phyloP scores from a whole-genome alignment of 1,139 yeast species.

The Magnusiomyces fungicola region DNA sequence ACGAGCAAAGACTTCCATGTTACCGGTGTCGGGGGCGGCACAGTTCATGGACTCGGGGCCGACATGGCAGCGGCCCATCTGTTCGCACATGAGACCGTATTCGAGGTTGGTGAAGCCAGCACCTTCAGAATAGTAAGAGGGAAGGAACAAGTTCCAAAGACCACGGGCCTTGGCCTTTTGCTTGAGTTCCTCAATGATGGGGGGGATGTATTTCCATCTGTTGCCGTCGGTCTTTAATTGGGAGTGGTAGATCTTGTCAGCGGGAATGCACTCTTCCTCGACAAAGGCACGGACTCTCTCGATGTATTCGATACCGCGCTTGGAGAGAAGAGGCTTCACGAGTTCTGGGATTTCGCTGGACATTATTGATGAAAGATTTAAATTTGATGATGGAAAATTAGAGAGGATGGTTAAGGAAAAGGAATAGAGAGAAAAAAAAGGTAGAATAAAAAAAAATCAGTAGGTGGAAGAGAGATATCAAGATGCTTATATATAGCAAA shows the following conservation, averaged over 20 bases:
- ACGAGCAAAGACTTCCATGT: slow-evolving; percentile 60
- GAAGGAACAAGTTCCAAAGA: slow-evolving; percentile 59
- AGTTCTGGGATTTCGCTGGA: slow-evolving; percentile 34
- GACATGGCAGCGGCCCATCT: slow-evolving; percentile 49
- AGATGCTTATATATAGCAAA: too few species aligned
- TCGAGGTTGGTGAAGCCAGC: slow-evolving; percentile 61
- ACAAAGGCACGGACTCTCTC: slow-evolving; percentile 48
- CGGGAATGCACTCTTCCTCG: slow-evolving; percentile 54
- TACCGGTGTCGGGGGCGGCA: slow-evolving; percentile 68
- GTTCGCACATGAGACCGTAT: slow-evolving; percentile 65
- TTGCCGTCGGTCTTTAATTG: slow-evolving; percentile 35
- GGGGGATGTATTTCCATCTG: slow-evolving; percentile 49
- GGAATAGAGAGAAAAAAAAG: too few species aligned
- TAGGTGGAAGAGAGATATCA: too few species aligned
- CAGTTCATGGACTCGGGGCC: slow-evolving; percentile 64
- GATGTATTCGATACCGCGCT: slow-evolving; percentile 47
- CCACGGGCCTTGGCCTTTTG: slow-evolving; percentile 49
- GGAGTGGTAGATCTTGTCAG: slow-evolving; percentile 44
- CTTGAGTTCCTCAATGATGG: slow-evolving; percentile 47
- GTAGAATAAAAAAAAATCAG: too few species aligned
- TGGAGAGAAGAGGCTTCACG: slow-evolving; percentile 38
- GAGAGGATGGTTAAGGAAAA: too few species aligned
- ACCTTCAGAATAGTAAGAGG: slow-evolving; percentile 51
- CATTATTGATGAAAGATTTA: slow-evolving; percentile 49
- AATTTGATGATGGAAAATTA: too few species aligned